Percentiles rank a stretch among this genome's conserved stretches.
Evolutionary conservation across 306 rosid genomes (phyloP).

Genomic region (Pyrus bretschneideri): DNA sequence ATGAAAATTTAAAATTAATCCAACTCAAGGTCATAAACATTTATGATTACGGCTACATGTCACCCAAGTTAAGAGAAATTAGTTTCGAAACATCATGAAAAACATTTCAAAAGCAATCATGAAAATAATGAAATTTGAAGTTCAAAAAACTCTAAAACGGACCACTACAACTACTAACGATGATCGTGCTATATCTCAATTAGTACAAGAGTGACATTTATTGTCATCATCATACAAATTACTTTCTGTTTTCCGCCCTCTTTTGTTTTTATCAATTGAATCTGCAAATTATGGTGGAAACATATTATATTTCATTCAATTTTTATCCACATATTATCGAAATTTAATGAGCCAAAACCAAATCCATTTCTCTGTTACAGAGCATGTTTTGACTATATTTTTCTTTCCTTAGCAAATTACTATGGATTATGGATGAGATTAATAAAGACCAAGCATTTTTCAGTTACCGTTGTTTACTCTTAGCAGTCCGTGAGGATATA

Average conservation of each 20-base stretch:
- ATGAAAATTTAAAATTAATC: too few species aligned
- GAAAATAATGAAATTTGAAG: too few species aligned
- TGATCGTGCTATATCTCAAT: not conserved
- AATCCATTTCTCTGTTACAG: not conserved
- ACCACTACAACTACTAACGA: too few species aligned
- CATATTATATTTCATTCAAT: not conserved
- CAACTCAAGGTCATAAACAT: too few species aligned
- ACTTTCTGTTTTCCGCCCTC: not conserved
- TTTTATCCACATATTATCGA: not conserved
- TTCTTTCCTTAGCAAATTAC: not conserved
- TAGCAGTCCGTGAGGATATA: not conserved
- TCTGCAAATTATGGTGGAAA: too few species aligned
- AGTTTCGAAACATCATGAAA: too few species aligned
- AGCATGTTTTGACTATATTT: not conserved
- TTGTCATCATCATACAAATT: not conserved
- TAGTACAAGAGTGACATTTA: not conserved
- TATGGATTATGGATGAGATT: not conserved
- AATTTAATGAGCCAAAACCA: not conserved
- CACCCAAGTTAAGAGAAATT: too few species aligned
- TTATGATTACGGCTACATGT: too few species aligned
- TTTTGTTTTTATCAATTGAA: not conserved
- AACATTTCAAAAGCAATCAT: too few species aligned
- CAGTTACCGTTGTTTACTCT: not conserved
- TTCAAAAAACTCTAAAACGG: too few species aligned
- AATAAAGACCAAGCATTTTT: not conserved